Evolutionary conservation across 768 basidiomycete species (phyloP).

Genomic region (Guyanaporus albipodus): DNA sequence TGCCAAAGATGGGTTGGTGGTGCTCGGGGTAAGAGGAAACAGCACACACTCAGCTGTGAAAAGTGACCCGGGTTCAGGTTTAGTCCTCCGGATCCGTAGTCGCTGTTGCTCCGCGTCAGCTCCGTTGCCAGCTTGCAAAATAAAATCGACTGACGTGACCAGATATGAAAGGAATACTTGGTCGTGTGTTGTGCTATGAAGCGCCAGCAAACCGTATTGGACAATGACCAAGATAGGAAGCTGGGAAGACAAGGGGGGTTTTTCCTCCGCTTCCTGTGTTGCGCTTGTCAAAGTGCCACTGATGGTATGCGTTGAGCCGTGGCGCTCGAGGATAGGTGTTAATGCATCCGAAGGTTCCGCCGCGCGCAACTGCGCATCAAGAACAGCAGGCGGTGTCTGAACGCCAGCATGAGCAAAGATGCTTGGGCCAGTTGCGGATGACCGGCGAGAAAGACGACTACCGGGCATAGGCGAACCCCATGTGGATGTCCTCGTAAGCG

Average conservation of each 20-base stretch:
- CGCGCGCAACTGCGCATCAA: conserved; percentile 62
- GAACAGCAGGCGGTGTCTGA: conserved; percentile 67
- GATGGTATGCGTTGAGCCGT: conserved; percentile 26
- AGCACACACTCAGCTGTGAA: conserved; percentile 75
- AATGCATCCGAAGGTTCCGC: conserved; percentile 40
- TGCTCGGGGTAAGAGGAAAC: neutral
- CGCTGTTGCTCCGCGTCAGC: conserved; percentile 39
- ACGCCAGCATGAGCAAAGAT: conserved; percentile 87
- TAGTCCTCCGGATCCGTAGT: conserved; percentile 82
- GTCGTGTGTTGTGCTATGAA: conserved; percentile 88
- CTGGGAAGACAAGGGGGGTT: conserved; percentile 62
- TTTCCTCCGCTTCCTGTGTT: conserved; percentile 43
- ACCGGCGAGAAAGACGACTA: conserved; percentile 42
- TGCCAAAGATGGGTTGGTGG: conserved; percentile 28
- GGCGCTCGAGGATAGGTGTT: conserved; percentile 51
- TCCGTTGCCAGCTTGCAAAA: neutral
- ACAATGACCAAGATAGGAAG: conserved; percentile 82
- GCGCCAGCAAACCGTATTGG: conserved; percentile 85
- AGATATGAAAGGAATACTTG: conserved; percentile 91
- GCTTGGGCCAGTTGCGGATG: conserved; percentile 57
- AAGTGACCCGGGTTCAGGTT: conserved; percentile 90
- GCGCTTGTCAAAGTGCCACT: conserved; percentile 28
- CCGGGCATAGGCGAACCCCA: conserved; percentile 33
- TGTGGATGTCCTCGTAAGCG: conserved; percentile 18
- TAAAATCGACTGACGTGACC: conserved; percentile 37